Conservation (phyloP, 768 basidiomycete species). For the Pilatotrama ljubarskyi region DNA sequence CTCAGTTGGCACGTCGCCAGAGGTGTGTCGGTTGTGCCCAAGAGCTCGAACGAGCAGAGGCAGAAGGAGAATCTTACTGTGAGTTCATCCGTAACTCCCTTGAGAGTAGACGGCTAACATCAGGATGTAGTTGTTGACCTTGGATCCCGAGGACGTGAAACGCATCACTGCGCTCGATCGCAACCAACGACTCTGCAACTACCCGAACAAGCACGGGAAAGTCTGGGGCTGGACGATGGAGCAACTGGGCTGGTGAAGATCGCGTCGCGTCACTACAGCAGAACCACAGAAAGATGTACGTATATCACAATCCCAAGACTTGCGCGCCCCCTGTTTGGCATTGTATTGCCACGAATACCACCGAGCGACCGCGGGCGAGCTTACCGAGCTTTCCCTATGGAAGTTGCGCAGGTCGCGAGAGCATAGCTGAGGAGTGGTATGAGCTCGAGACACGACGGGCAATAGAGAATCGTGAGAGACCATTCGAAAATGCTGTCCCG, state of each 20-base stretch:
- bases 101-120: background rate
- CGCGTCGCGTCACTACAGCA: background rate
- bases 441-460: too few relatives aligned
- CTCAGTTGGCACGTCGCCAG: constrained; percentile 54
- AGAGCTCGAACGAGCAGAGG: constrained; percentile 45
- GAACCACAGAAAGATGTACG: too few relatives aligned
- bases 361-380: too few relatives aligned
- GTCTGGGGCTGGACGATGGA: constrained; percentile 40
- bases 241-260: constrained; percentile 41
- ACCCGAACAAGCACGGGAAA: constrained; percentile 31
- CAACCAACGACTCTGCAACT: constrained; percentile 36
- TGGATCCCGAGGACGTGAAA: constrained; percentile 36
- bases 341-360: too few relatives aligned
- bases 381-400: too few relatives aligned
- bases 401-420: too few relatives aligned
- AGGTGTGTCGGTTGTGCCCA: constrained; percentile 46
- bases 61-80: constrained; percentile 54
- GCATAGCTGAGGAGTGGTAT: too few relatives aligned
- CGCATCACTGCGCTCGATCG: constrained; percentile 36
- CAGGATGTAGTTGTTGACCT: constrained; percentile 30
- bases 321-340: too few relatives aligned
- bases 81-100: constrained; percentile 17
- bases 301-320: too few relatives aligned
- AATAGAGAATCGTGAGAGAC: too few relatives aligned
- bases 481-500: too few relatives aligned